Evolutionary conservation across 2,329 filamentous ascomycete species (phyloP).

Genomic region (Aspergillus hiratsukae): DNA sequence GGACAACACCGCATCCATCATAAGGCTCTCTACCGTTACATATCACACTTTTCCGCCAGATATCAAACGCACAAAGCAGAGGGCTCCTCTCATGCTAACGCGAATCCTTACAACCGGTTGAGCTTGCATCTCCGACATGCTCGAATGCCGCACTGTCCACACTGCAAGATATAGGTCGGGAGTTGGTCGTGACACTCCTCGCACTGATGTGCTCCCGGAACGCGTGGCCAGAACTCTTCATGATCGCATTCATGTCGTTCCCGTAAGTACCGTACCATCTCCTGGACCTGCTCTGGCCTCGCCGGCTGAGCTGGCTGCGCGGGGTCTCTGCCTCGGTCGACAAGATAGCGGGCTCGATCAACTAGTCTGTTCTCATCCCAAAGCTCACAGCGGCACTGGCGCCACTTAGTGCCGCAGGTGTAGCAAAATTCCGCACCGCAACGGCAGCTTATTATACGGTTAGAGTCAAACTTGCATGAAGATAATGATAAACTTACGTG

Average conservation of each 20-base stretch:
- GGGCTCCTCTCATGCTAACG: background rate
- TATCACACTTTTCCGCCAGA: background rate
- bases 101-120: slow-evolving; percentile 8
- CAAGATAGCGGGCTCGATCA: slow-evolving; percentile 5
- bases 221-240: slow-evolving; percentile 5
- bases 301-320: background rate
- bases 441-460: slow-evolving; percentile 17
- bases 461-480: background rate
- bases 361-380: slow-evolving; percentile 25
- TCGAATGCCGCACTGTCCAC: slow-evolving; percentile 4
- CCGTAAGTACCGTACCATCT: slow-evolving; percentile 5
- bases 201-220: slow-evolving; percentile 1
- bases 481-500: slow-evolving; percentile 19
- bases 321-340: background rate
- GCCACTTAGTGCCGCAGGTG: slow-evolving; percentile 25
- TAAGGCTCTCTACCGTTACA: background rate
- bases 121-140: slow-evolving; percentile 9
- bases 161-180: slow-evolving; percentile 7
- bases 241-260: slow-evolving; percentile 15
- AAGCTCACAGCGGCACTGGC: slow-evolving; percentile 20
- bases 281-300: slow-evolving; percentile 4
- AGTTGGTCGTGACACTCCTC: slow-evolving; percentile 5
- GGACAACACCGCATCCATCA: background rate
- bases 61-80: background rate
- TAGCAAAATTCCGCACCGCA: slow-evolving; percentile 32